Base-by-base conservation (phyloP, 371 early-diverging fungal genomes). In the Lichtheimia ornata region DNA sequence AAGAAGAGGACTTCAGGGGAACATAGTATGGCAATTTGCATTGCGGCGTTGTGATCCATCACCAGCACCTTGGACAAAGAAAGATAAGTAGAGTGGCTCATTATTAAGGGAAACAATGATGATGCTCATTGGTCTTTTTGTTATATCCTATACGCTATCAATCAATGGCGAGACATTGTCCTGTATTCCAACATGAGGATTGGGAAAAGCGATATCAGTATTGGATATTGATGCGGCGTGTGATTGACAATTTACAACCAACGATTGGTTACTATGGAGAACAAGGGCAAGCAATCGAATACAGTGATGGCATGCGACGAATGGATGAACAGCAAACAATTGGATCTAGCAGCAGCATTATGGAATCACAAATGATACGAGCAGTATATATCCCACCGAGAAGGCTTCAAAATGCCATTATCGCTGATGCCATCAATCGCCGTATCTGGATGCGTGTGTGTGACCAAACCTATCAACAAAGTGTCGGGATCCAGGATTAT, bases 21-120 rank as follows among this genome's bases (percentile, higher is more conserved):
- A 68, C 61, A 49, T 62, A 22, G 73, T 84, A 5, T 83, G 83
- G 84, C 75, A 86, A 49, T 90, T 73, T 50, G 52, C 71, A 12
- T 79, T 90, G 62, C 67, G 84, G 30, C 77, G 90, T 50, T 88
- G 87, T 50, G 90, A 89, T 62, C 61, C 65, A 0, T 85, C 84
- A 40, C 80, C 84, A 1, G 82, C 84, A 22, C 88, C 88, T 1
- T 90, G 88, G 88, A 84, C 85, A 2, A 15, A 35, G 7, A 75
- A 79, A 54, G 63, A 58, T 58, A 58, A 58, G 56, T 56, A 11
- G 6, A 56, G 11, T 44, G 5, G 4, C 9, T 9, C 28, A 20
- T 56, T 12, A 7, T 28, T 7, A 28, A 28, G 4, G 28, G 7
- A 11, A 35, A 35, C 11, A 35, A 35, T 35, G 35, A 28, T 1